Evolutionary conservation across 2,329 filamentous ascomycete species (phyloP).

Genomic region (Ophiognomonia clavigignenti-juglandacearum): DNA sequence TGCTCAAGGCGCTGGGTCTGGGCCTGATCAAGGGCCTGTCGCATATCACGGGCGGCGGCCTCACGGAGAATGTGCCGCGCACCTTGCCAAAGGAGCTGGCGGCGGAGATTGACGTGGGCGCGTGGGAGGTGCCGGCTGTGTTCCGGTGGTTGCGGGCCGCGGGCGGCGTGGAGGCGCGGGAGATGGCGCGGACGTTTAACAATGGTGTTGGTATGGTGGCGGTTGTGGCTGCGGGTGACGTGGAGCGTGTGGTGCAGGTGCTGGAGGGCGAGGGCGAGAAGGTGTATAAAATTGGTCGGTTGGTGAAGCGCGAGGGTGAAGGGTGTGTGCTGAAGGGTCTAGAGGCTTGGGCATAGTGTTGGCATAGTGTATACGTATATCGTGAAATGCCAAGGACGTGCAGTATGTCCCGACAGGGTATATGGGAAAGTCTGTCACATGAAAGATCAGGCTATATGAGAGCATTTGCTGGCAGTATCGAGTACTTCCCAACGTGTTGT

Average conservation of each 20-base stretch:
- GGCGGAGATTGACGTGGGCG: slow-evolving; percentile 71
- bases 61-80: slow-evolving; percentile 89
- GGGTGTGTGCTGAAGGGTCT: slow-evolving; percentile 44
- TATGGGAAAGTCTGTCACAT: no score
- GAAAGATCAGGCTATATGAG: no score
- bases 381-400: no score
- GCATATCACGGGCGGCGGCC: slow-evolving; percentile 93
- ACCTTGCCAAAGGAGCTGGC: slow-evolving; percentile 78
- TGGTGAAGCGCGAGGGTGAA: slow-evolving; percentile 54
- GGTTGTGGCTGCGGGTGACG: slow-evolving; percentile 65
- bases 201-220: slow-evolving; percentile 92
- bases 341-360: slow-evolving; percentile 11
- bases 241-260: slow-evolving; percentile 51
- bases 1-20: slow-evolving; percentile 60
- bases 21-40: slow-evolving; percentile 82
- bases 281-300: slow-evolving; percentile 69
- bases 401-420: no score
- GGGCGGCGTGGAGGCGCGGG: slow-evolving; percentile 65
- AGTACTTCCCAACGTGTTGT: no score
- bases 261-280: slow-evolving; percentile 68
- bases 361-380: no score
- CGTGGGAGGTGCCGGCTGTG: slow-evolving; percentile 72
- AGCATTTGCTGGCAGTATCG: no score
- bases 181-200: slow-evolving; percentile 95
- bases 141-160: slow-evolving; percentile 80